Percentiles rank a stretch among this genome's conserved stretches.
phyloP scores from a whole-genome alignment of 2,329 filamentous ascomycete genomes.

The Trichoderma koningiopsis region DNA sequence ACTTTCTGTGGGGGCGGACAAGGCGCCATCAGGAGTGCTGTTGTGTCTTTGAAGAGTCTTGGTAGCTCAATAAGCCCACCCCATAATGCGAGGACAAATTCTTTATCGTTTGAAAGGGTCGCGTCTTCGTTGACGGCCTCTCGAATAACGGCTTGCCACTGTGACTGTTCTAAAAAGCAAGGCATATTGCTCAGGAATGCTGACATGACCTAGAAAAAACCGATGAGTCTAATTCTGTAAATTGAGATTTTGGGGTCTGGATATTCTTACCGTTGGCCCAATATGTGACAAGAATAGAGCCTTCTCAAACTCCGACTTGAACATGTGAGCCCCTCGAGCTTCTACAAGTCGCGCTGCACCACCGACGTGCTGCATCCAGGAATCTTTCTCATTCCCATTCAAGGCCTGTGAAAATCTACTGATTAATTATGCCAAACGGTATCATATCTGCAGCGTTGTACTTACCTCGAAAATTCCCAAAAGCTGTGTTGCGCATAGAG shows the following conservation, averaged over 20 bases:
- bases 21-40: neutral
- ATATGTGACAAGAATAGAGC: slow-evolving; percentile 15
- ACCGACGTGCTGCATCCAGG: slow-evolving; percentile 12
- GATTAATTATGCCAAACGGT: neutral
- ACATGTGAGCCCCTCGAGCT: slow-evolving; percentile 19
- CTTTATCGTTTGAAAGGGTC: slow-evolving; percentile 11
- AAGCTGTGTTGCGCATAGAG: slow-evolving; percentile 7
- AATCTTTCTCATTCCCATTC: slow-evolving; percentile 9
- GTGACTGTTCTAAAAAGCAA: slow-evolving; percentile 10
- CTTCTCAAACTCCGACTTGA: slow-evolving; percentile 17
- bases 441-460: too few relatives aligned
- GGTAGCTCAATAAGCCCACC: slow-evolving; percentile 8
- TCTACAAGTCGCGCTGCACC: slow-evolving; percentile 16
- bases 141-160: slow-evolving; percentile 17
- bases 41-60: slow-evolving; percentile 8
- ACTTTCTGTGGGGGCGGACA: neutral
- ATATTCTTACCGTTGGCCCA: slow-evolving; percentile 7
- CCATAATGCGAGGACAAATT: slow-evolving; percentile 7
- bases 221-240: too few relatives aligned
- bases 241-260: neutral
- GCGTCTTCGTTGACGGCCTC: slow-evolving; percentile 10
- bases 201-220: neutral
- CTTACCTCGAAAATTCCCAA: slow-evolving; percentile 4
- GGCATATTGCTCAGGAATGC: slow-evolving; percentile 12
- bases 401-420: neutral